These are phyloP conservation scores for Conringia planisiliqua DNA, from an alignment of 345 rosid genomes.

Conservation along the genomic window DNA sequence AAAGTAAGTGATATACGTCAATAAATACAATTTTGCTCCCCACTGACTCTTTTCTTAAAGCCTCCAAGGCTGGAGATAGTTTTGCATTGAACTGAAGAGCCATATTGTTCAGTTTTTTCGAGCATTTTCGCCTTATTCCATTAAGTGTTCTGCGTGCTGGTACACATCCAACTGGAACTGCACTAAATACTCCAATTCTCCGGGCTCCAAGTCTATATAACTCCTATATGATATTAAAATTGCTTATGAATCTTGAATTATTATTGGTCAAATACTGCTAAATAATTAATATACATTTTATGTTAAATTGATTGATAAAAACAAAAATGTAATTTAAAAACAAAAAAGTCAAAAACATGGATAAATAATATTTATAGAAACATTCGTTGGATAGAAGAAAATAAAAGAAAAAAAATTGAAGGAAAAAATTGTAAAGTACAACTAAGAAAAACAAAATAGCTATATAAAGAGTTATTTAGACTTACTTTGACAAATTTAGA, in stretches of 20 bases:
- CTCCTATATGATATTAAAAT: conserved; percentile 14
- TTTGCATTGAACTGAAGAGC: conserved; percentile 15
- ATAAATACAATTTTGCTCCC: conserved; percentile 33
- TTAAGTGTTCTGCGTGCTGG: conserved; percentile 3
- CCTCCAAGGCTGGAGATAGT: not conserved
- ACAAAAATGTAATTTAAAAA: not conserved
- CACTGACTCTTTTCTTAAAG: not conserved
- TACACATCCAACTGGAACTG: conserved; percentile 27
- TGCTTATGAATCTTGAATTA: not conserved
- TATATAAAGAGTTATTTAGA: not conserved
- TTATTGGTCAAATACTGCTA: not conserved
- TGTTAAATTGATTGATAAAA: not conserved
- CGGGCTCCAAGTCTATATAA: conserved; percentile 23
- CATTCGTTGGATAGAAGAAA: not conserved
- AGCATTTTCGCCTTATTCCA: not conserved
- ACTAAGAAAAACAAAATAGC: not conserved
- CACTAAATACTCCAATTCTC: conserved; percentile 24
- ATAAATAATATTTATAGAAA: not conserved
- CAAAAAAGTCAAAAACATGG: no score
- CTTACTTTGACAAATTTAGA: conserved; percentile 39
- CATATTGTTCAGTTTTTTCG: not conserved
- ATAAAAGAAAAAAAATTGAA: not conserved
- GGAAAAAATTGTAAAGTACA: not conserved
- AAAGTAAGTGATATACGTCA: conserved; percentile 40
- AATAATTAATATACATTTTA: not conserved